Conservation (phyloP, 2,329 filamentous ascomycete species). For the Calonectria multiphialidica region DNA sequence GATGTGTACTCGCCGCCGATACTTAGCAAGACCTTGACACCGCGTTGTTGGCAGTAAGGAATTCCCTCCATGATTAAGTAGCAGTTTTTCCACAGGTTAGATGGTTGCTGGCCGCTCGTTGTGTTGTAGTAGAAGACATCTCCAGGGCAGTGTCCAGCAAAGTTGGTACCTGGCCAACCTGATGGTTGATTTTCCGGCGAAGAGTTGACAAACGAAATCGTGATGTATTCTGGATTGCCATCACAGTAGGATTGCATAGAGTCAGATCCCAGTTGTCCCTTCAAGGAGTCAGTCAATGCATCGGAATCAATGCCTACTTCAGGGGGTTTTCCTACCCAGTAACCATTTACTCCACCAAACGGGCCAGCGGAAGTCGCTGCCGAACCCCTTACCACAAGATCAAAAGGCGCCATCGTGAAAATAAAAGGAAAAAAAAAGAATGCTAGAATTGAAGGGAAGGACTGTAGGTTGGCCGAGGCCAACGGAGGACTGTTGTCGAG, state of each 20-base stretch:
- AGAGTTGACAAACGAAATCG: constrained; percentile 53
- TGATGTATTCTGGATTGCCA: constrained; percentile 51
- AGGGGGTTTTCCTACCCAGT: constrained; percentile 49
- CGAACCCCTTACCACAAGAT: not conserved
- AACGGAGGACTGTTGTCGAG: constrained; percentile 47
- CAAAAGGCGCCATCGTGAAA: constrained; percentile 29
- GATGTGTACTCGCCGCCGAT: constrained; percentile 51
- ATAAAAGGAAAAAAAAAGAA: no score
- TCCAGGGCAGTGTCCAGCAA: constrained; percentile 53
- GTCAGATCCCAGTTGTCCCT: constrained; percentile 53
- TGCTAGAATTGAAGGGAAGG: constrained; percentile 34
- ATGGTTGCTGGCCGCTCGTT: constrained; percentile 31
- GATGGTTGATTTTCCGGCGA: constrained; percentile 51
- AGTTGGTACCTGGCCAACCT: constrained; percentile 54
- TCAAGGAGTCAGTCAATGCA: not conserved
- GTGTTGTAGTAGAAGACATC: constrained; percentile 39
- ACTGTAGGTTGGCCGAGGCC: constrained; percentile 51
- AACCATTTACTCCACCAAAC: constrained; percentile 52
- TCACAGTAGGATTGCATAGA: constrained; percentile 51
- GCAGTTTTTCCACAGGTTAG: constrained; percentile 52
- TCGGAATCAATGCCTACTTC: not conserved
- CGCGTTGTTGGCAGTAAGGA: constrained; percentile 53
- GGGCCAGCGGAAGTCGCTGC: constrained; percentile 29
- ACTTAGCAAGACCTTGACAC: constrained; percentile 58
- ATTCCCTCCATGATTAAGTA: constrained; percentile 53